These are phyloP conservation scores for Saturnispora hagleri DNA, from an alignment of 805 yeast genomes.

Conservation along the genomic window DNA sequence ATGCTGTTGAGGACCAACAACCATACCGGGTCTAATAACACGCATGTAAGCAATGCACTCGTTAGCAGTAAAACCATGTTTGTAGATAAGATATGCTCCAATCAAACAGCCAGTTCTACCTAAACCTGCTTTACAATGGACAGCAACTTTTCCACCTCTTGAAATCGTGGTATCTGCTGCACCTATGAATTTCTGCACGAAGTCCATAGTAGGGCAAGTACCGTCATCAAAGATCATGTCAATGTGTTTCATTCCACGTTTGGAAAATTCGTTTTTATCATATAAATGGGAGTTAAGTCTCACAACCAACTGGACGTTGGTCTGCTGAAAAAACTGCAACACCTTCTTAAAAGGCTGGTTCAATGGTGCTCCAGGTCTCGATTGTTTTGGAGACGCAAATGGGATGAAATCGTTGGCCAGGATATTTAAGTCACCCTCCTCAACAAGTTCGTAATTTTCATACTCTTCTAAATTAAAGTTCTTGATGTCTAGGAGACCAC, in stretches of 20 bases:
- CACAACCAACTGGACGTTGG: slow-evolving; percentile 80
- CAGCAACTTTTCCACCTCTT: slow-evolving; percentile 89
- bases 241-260: slow-evolving; percentile 75
- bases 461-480: slow-evolving; percentile 86
- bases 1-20: slow-evolving; percentile 99
- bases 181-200: slow-evolving; percentile 86
- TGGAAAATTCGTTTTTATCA: slow-evolving; percentile 75
- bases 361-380: slow-evolving; percentile 39
- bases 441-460: slow-evolving; percentile 90
- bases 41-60: slow-evolving; percentile 97
- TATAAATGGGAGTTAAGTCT: slow-evolving; percentile 88
- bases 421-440: slow-evolving; percentile 92
- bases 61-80: slow-evolving; percentile 93
- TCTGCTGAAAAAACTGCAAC: slow-evolving; percentile 59
- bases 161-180: slow-evolving; percentile 86
- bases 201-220: slow-evolving; percentile 91
- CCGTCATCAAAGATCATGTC: slow-evolving; percentile 98
- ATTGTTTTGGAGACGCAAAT: slow-evolving; percentile 91
- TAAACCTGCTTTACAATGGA: slow-evolving; percentile 97
- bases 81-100: slow-evolving; percentile 93
- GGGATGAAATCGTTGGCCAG: slow-evolving; percentile 92
- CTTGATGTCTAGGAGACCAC: slow-evolving; percentile 79
- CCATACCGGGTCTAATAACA: slow-evolving; percentile 97
- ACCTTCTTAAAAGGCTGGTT: slow-evolving; percentile 79
- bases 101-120: slow-evolving; percentile 97